phyloP scores from a whole-genome alignment of 2,329 filamentous ascomycete species.

The Botrytis deweyae region DNA sequence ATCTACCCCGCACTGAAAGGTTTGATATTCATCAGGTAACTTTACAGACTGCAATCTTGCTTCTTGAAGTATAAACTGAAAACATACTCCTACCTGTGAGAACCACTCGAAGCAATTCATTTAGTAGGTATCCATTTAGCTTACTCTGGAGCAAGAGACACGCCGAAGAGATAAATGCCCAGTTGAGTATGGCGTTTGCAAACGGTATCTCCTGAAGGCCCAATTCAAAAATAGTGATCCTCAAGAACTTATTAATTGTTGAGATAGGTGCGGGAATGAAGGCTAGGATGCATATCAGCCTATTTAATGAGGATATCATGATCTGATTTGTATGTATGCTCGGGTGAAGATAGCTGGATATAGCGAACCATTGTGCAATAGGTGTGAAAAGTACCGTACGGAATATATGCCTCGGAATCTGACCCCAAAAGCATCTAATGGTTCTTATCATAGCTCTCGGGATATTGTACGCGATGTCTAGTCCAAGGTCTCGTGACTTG shows the following conservation, averaged over 20 bases:
- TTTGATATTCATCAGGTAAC: neutral
- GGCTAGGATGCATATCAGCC: too few relatives aligned
- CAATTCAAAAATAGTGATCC: neutral
- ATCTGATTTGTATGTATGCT: neutral
- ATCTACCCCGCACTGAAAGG: neutral
- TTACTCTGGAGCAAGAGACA: neutral
- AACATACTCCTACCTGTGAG: neutral
- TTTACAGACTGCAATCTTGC: neutral
- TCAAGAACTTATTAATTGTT: neutral
- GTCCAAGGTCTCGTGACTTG: neutral
- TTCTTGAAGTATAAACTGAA: neutral
- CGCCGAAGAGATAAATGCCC: neutral
- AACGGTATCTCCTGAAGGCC: neutral
- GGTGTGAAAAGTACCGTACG: neutral
- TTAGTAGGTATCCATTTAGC: neutral
- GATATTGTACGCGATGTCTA: neutral
- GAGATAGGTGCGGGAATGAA: neutral
- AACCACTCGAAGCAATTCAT: neutral
- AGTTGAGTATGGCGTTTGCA: neutral
- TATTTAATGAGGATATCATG: neutral
- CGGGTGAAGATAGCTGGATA: neutral
- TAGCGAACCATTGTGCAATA: neutral
- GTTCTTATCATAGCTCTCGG: neutral
- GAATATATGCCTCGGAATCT: neutral
- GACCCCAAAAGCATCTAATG: neutral